Evolutionary conservation across 2,329 filamentous ascomycete species (phyloP).

Genomic region (Ophiosphaerella korrae): DNA sequence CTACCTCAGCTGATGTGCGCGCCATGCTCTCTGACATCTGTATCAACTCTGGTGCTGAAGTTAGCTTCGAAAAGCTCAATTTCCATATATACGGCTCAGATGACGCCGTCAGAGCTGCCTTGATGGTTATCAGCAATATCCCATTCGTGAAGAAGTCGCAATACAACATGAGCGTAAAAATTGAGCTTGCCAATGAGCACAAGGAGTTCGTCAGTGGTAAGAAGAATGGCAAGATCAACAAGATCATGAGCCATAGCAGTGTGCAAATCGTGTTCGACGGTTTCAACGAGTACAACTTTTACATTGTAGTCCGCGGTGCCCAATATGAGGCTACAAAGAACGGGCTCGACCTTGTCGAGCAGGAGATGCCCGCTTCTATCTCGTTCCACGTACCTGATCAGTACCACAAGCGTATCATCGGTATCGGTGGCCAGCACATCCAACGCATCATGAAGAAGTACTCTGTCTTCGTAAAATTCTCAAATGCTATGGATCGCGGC

Average conservation of each 20-base stretch:
- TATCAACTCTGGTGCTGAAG: conserved; percentile 91
- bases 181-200: conserved; percentile 98
- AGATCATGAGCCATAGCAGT: conserved; percentile 99
- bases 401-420: conserved; percentile 99
- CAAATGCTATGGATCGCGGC: conserved; percentile 97
- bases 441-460: conserved; percentile 99
- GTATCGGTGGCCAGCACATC: conserved; percentile 97
- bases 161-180: conserved; percentile 95
- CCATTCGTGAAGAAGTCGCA: conserved; percentile 84
- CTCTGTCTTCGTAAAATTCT: conserved; percentile 99
- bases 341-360: conserved; percentile 88
- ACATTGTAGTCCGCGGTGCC: conserved; percentile 93
- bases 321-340: conserved; percentile 95
- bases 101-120: conserved; percentile 92
- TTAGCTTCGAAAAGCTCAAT: conserved; percentile 90
- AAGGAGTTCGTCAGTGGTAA: conserved; percentile 99
- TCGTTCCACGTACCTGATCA: conserved; percentile 99
- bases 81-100: conserved; percentile 96
- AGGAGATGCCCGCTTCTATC: conserved; percentile 98
- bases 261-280: conserved; percentile 99
- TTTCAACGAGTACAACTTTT: conserved; percentile 99
- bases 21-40: conserved; percentile 96
- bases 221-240: conserved; percentile 99
- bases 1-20: conserved; percentile 71
- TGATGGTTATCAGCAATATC: conserved; percentile 90